Evolutionary conservation across 352 stramenopile species (phyloP).

Genomic region (Globisporangium barbulae): DNA sequence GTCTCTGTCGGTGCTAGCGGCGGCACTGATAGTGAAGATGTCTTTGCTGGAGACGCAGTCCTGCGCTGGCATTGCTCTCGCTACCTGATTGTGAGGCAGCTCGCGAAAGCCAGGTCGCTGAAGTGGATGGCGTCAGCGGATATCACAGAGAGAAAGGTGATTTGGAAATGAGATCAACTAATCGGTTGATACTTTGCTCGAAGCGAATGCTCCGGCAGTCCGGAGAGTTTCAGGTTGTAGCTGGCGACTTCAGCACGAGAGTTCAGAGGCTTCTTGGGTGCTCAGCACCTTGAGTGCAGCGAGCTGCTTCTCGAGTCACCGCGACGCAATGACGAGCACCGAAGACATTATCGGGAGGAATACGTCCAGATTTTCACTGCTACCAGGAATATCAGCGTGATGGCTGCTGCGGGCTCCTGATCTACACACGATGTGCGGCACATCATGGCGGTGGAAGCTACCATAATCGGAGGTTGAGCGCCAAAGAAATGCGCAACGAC

Average conservation of each 20-base stretch:
- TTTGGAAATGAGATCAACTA: no score
- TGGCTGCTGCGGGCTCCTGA: slow-evolving; percentile 92
- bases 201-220: no score
- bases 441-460: no score
- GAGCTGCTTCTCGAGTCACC: neutral
- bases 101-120: neutral
- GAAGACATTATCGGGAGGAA: no score
- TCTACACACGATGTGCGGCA: slow-evolving; percentile 75
- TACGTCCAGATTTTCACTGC: no score
- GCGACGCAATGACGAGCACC: neutral
- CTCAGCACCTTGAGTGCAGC: neutral
- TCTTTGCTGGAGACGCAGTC: neutral
- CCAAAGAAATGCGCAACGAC: no score
- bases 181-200: neutral
- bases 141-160: neutral
- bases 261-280: neutral
- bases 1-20: no score
- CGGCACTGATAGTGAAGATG: neutral
- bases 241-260: neutral
- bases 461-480: no score
- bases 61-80: neutral
- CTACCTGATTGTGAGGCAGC: neutral
- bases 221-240: neutral
- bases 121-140: neutral
- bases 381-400: slow-evolving; percentile 25